Evolutionary conservation across 169 alveolate genomes (phyloP), one percentile per base, ranked within the genome.

Genomic region (Eimeria tenella): DNA sequence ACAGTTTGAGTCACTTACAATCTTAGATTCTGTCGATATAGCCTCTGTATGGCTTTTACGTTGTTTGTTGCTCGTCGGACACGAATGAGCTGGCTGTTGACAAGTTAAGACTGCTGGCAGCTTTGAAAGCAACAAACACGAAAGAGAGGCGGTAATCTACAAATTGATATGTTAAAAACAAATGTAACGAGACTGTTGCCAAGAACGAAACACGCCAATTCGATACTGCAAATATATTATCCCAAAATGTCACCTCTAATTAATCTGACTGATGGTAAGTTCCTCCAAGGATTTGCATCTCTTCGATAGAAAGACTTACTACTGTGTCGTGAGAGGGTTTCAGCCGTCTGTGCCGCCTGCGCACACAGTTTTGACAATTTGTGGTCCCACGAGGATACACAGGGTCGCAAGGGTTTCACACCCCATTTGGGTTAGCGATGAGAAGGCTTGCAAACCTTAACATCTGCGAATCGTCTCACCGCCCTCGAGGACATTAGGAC

Each of bases 91-190:
- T 53, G 25, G 73, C 50, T 23, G 56, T 55, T 58, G 89, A 31
- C 74, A 81, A 55, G 23, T 53, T 65, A 31, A 0, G 6, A 53
- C 58, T 56, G 89, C 74, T 81, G 31, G 56, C 56, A 21, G 49
- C 89, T 81, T 15, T 56, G 73, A 50, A 58, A 55, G 25, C 89
- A 81, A 58, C 58, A 52, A 50, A 49, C 68, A 58, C 68, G 19
- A 58, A 58, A 58, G 21, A 58, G 21, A 13, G 68, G 68, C 68
- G 2, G 19, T 58, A 58, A 17, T 58, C 19, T 58, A 10, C 4
- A 1, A 17, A 10, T 10, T 3, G 68, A 17, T 58, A 3, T 10
- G 11, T 17, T 17, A 17, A 0, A 10, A 17, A 0, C 68, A 58
- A 17, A 3, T 58, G 68, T 3, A 1, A 13, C 21, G 19, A 13